A percentile compares a stretch with the other conserved stretches of the same genome.
Conservation (phyloP, 352 stramenopile genomes). For the Aphanomyces stellatus region DNA sequence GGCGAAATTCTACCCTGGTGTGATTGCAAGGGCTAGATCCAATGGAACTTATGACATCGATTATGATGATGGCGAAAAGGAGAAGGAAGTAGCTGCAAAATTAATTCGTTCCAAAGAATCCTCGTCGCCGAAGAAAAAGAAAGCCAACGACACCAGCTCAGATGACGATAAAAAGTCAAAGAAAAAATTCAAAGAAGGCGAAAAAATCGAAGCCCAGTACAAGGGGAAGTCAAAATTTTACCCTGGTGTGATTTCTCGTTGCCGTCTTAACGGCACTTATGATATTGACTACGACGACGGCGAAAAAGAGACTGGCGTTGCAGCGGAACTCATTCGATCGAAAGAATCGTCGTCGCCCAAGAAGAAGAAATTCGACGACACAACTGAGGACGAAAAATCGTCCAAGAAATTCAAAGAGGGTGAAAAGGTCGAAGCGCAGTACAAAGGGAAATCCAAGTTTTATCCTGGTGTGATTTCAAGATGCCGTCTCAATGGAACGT, state of each 20-base stretch:
- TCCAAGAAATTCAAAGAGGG: conserved; percentile 20
- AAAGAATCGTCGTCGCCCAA: conserved; percentile 23
- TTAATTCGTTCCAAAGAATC: conserved; percentile 23
- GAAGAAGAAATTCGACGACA: conserved; percentile 10
- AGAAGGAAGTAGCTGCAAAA: conserved; percentile 26
- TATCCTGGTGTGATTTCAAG: conserved; percentile 23
- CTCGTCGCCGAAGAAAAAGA: conserved; percentile 22
- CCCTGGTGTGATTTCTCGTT: conserved; percentile 50
- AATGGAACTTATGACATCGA: conserved; percentile 46
- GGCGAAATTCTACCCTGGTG: conserved; percentile 62
- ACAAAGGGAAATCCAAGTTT: conserved; percentile 21
- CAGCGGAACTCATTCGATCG: conserved; percentile 29
- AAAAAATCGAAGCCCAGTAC: conserved; percentile 57
- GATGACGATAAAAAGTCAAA: conserved; percentile 20
- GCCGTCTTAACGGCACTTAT: conserved; percentile 55
- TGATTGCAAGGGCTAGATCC: conserved; percentile 35
- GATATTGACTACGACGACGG: conserved; percentile 74
- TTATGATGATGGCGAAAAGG: conserved; percentile 49
- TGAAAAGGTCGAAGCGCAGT: conserved; percentile 21
- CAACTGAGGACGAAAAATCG: conserved; percentile 14
- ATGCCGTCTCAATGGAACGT: conserved; percentile 21
- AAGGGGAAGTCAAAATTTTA: conserved; percentile 62
- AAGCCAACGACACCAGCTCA: not conserved
- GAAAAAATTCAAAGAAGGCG: conserved; percentile 32
- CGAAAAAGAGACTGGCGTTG: conserved; percentile 44